phyloP scores from a whole-genome alignment of 177 flowering plant genomes.

The Vitis hybrid region DNA sequence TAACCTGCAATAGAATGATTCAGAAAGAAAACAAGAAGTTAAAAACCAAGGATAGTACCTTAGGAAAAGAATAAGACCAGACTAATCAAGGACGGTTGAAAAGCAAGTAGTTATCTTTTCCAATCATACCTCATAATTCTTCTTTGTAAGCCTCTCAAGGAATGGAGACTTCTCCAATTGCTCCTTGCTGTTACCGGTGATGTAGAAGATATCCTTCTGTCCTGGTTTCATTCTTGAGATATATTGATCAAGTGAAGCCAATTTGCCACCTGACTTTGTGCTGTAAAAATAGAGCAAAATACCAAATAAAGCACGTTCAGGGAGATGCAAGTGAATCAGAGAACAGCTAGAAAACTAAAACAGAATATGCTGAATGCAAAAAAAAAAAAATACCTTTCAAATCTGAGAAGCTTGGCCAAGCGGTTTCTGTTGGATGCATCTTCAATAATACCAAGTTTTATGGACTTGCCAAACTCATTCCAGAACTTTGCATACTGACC shows the following conservation, averaged over 20 bases:
- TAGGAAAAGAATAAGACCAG: neutral
- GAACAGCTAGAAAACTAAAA: neutral
- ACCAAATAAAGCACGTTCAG: neutral
- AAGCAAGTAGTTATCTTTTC: neutral
- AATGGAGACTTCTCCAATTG: conserved; percentile 95
- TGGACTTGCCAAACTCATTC: conserved; percentile 97
- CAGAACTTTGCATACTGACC: conserved; percentile 92
- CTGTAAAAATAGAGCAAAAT: conserved; percentile 36
- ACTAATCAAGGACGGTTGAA: neutral
- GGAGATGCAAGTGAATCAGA: neutral
- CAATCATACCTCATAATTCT: conserved; percentile 71
- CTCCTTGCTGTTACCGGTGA: conserved; percentile 92
- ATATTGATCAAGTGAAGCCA: conserved; percentile 88
- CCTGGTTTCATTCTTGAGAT: conserved; percentile 92
- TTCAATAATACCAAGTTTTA: conserved; percentile 94
- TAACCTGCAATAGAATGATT: conserved; percentile 44
- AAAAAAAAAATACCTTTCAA: conserved; percentile 61
- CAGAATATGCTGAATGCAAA: neutral
- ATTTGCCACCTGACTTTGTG: conserved; percentile 81
- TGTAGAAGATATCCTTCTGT: conserved; percentile 94
- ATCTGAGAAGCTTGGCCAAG: conserved; percentile 90
- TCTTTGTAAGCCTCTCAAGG: conserved; percentile 95
- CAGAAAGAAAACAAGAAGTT: neutral
- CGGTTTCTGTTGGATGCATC: conserved; percentile 95
- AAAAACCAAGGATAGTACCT: neutral